Base-by-base conservation (phyloP, 1,139 yeast genomes). In the Tardiomyces digboiensis region DNA sequence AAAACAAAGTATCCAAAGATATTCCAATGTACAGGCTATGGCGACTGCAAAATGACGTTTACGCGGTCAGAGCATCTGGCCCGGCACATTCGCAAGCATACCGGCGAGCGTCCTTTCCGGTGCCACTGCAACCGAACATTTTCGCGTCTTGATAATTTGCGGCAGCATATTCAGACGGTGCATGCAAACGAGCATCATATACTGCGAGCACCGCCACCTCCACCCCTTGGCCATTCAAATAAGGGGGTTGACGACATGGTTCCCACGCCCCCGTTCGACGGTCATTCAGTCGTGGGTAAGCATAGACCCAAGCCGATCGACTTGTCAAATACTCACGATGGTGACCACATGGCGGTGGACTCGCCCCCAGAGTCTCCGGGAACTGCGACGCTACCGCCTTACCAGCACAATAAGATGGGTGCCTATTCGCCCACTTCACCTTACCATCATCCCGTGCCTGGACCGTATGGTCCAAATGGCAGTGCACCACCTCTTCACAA, bases 81-180 rank as follows among this genome's bases (percentile, higher is more conserved):
- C 2, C 73, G 97, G 49, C 97, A 88, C 66, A 83, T 87, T 44
- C 70, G 97, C 43, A 89, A 88, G 58, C 97, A 88, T 61, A 88
- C 97, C 1, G 97, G 97, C 39, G 97, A 89, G 62, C 72, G 95
- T 46, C 97, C 97, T 1, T 89, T 87, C 61, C 79, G 86, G 45
- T 89, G 97, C 62, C 84, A 84, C 42, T 89, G 97, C 63, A 72
- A 79, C 39, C 80, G 88, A 56, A 76, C 80, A 58, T 89, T 89
- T 59, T 80, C 91, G 22, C 72, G 97, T 41, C 68, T 87, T 51
- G 97, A 89, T 64, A 89, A 89, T 60, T 70, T 89, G 50, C 75
- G 96, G 47, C 97, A 89, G 64, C 97, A 89, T 64, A 82, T 83
- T 51, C 95, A 87, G 59, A 85, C 96, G 0, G 97, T 88, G 13